A percentile compares a stretch with the other conserved stretches of the same genome.
Conservation (phyloP, 169 alveolate genomes). For the Eimeria maxima region DNA sequence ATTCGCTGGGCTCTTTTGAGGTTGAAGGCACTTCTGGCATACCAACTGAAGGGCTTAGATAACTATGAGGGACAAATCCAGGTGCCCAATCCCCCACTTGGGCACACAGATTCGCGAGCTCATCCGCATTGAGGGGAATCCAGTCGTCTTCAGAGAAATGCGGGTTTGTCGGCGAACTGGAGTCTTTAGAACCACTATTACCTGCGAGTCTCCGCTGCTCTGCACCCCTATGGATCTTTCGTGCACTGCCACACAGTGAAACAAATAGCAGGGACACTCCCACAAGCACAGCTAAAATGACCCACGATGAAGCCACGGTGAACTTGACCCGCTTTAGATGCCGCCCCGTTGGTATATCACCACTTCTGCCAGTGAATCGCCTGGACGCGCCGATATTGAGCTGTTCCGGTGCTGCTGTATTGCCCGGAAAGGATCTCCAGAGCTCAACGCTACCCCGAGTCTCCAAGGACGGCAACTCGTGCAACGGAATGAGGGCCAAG, state of each 20-base stretch:
- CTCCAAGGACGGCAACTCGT: background rate
- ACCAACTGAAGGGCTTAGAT: background rate
- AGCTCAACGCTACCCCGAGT: background rate
- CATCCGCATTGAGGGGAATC: background rate
- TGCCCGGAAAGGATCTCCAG: background rate
- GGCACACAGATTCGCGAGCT: slow-evolving; percentile 3
- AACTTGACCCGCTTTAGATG: background rate
- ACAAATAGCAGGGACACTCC: background rate
- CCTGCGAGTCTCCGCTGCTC: background rate
- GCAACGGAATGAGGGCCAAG: background rate
- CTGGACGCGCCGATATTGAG: background rate
- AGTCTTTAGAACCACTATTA: background rate
- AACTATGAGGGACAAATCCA: background rate
- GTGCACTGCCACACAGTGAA: background rate
- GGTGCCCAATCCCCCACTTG: slow-evolving; percentile 18
- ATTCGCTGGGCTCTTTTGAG: background rate
- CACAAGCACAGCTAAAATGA: background rate
- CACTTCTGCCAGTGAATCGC: background rate
- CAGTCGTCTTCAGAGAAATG: background rate
- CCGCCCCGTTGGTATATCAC: background rate
- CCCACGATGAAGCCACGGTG: background rate
- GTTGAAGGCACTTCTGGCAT: background rate
- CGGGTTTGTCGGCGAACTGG: background rate
- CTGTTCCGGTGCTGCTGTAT: background rate
- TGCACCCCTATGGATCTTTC: background rate